Percentiles rank a stretch among this genome's conserved stretches.
Conservation (phyloP, 2,329 filamentous ascomycete species). For the Pseudopyrenochaeta lycopersici region DNA sequence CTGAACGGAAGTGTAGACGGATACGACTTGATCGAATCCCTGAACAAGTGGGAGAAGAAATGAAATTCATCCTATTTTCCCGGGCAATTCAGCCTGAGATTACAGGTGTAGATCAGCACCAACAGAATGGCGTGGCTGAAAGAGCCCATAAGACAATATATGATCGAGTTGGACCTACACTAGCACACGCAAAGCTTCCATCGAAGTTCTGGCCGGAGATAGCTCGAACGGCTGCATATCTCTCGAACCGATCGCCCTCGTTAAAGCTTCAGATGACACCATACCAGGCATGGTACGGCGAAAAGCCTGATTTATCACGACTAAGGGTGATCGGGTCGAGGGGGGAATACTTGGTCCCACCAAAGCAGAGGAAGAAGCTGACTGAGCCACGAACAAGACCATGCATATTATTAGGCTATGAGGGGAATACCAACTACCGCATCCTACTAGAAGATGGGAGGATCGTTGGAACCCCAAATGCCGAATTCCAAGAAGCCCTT, state of each 20-base stretch:
- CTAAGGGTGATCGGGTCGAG: too few species aligned
- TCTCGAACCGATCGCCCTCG: too few species aligned
- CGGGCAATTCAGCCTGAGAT: slow-evolving; percentile 6
- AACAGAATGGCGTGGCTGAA: slow-evolving; percentile 6
- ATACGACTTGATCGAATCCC: neutral
- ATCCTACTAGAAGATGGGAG: slow-evolving; percentile 14
- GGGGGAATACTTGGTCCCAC: too few species aligned
- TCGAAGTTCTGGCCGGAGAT: too few species aligned
- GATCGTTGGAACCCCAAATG: slow-evolving; percentile 5
- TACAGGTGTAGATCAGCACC: slow-evolving; percentile 8
- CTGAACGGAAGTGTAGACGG: slow-evolving; percentile 11
- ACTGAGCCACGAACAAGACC: slow-evolving; percentile 4
- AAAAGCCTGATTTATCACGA: too few species aligned
- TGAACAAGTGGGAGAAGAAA: slow-evolving; percentile 14
- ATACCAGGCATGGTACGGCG: too few species aligned
- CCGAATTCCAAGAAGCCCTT: slow-evolving; percentile 12
- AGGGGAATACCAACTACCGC: slow-evolving; percentile 15
- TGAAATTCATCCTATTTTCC: slow-evolving; percentile 10
- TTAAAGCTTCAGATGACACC: too few species aligned
- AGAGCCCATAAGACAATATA: too few species aligned
- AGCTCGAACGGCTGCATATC: too few species aligned
- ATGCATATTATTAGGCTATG: slow-evolving; percentile 14
- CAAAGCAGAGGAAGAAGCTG: too few species aligned
- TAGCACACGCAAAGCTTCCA: too few species aligned
- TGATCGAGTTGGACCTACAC: too few species aligned